phyloP scores from a whole-genome alignment of 768 basidiomycete species.

The Harrya chromipes region DNA sequence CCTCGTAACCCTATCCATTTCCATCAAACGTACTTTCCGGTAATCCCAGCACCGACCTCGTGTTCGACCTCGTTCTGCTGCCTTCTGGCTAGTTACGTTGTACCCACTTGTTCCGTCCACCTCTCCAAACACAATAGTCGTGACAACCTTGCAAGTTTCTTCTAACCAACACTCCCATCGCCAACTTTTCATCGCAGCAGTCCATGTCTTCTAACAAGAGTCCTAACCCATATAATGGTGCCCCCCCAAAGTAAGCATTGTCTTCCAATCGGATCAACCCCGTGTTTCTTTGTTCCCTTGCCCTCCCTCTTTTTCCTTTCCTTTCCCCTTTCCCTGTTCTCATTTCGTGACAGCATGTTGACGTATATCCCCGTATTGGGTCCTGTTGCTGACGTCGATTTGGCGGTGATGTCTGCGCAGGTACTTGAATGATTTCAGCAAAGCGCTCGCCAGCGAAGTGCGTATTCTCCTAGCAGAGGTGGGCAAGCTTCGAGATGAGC shows the following conservation, averaged over 20 bases:
- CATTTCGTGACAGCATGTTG: slow-evolving; percentile 3
- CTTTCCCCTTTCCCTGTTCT: not conserved
- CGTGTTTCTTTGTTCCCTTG: not conserved
- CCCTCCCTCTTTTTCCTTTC: not conserved
- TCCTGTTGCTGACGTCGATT: not conserved
- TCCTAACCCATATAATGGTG: slow-evolving; percentile 30
- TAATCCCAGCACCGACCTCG: slow-evolving; percentile 12
- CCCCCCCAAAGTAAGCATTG: slow-evolving; percentile 32
- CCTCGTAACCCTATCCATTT: not conserved
- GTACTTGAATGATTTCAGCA: slow-evolving; percentile 61
- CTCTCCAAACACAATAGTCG: not conserved
- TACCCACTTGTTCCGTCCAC: slow-evolving; percentile 3
- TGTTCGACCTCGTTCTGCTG: slow-evolving; percentile 21
- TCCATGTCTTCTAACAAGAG: slow-evolving; percentile 35
- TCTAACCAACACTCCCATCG: not conserved
- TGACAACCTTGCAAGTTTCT: not conserved
- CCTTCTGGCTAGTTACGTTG: not conserved
- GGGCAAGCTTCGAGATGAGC: slow-evolving; percentile 58
- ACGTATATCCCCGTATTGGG: slow-evolving; percentile 1
- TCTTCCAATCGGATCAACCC: not conserved
- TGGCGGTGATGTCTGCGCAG: slow-evolving; percentile 21
- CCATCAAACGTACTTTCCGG: slow-evolving; percentile 1
- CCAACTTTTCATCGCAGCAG: slow-evolving; percentile 5
- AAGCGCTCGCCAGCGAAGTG: slow-evolving; percentile 59
- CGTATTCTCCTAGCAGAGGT: slow-evolving; percentile 59